Conservation (phyloP, 176 grass and related monocot genomes). For the Lolium multiflorum region DNA sequence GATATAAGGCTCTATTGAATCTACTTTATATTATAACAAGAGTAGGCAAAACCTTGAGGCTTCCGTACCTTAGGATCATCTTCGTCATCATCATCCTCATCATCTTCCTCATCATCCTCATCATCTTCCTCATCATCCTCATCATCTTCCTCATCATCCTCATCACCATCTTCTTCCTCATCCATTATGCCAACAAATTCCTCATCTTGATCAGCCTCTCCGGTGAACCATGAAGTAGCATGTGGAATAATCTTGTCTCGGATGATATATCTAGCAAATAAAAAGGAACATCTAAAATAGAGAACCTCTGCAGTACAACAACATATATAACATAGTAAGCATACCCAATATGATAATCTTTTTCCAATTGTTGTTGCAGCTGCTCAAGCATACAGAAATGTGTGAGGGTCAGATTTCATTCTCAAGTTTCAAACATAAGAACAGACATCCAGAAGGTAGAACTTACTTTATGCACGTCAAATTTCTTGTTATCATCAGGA, state of each 20-base stretch:
- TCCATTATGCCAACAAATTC: conserved; percentile 74
- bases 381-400: conserved; percentile 80
- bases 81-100: conserved; percentile 52
- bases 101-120: not conserved
- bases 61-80: conserved; percentile 41
- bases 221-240: conserved; percentile 91
- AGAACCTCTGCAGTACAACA: not conserved
- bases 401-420: not conserved
- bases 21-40: not conserved
- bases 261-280: conserved; percentile 72
- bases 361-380: conserved; percentile 91
- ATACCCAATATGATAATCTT: conserved; percentile 98
- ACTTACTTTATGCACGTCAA: conserved; percentile 93
- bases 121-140: conserved; percentile 56
- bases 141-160: conserved; percentile 23
- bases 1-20: not conserved
- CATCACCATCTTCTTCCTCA: conserved; percentile 59
- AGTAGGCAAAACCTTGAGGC: not conserved
- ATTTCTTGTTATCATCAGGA: conserved; percentile 89
- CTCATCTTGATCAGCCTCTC: conserved; percentile 78
- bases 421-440: not conserved
- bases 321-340: not conserved
- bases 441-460: not conserved
- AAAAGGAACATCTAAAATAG: conserved; percentile 7
- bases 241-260: conserved; percentile 97